Evolutionary conservation across 2,329 filamentous ascomycete genomes (phyloP), one percentile per base, ranked within the genome.

Genomic region (Aspergillus transmontanensis): DNA sequence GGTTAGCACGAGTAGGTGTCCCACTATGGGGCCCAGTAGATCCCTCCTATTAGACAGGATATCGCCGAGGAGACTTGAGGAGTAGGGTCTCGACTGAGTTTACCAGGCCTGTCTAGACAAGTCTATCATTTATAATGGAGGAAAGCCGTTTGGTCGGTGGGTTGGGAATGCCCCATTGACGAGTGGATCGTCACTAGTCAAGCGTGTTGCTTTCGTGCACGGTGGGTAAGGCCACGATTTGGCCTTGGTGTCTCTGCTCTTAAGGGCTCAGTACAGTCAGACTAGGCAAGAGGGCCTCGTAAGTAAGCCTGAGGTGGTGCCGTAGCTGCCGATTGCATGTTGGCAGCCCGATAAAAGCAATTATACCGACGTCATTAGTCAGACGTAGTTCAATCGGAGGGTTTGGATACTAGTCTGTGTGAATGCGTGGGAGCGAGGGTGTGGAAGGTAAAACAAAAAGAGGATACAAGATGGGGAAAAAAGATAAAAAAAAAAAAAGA

Each of bases 71-170:
- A 34, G 30, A 36, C 28, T 36, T 23, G 51, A 54, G 51, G 51
- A 54, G 30, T 16, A 36, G 30, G 34, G 51, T 39, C 51, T 55
- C 51, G 51, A 55, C 51, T 55, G 51, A 55, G 51, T 55, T 55
- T 34, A 55, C 32, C 51, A 39, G 34, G 51, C 32, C 51, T 21
- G 34, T 55, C 51, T 55, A 55, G 51, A 55, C 51, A 55, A 39
- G 51, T 55, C 51, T 19, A 55, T 55, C 51, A 55, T 39, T 21
- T 23, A 36, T 4, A 21, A 68, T 58, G 64, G 66, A 68, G 65
- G 61, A 63, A 58, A 66, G 61, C 66, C 66, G 66, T 68, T 64
- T 68, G 66, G 66, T 61, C 63, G 51, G 59, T 58, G 57, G 61
- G 53, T 50, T 61, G 61, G 48, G 58, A 64, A 63, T 66, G 55